A percentile compares a stretch with the other conserved stretches of the same genome.
Evolutionary conservation across 2,329 filamentous ascomycete species (phyloP).

Genomic region (Coniochaeta sp.): DNA sequence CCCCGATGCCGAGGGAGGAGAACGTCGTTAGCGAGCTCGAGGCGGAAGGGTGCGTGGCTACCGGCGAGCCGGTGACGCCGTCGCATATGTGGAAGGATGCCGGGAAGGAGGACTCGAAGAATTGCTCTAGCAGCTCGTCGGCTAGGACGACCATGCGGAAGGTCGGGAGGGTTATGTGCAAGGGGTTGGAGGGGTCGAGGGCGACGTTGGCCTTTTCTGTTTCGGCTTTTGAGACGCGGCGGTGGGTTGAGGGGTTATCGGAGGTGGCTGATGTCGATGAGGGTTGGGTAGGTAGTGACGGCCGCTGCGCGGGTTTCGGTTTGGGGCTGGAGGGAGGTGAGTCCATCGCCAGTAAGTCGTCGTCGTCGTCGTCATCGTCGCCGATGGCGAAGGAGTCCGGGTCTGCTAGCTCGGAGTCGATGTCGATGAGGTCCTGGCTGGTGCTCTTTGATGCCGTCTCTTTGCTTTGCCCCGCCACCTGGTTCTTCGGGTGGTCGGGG

Average conservation of each 20-base stretch:
- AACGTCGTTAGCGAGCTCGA: constrained; percentile 72
- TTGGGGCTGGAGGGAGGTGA: constrained; percentile 35
- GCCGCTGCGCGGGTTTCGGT: constrained; percentile 25
- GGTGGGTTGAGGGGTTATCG: constrained; percentile 21
- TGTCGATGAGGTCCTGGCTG: constrained; percentile 1
- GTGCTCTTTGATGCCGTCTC: constrained; percentile 13
- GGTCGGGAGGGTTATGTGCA: constrained; percentile 93
- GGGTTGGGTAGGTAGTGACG: constrained; percentile 7
- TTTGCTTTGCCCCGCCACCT: constrained; percentile 26
- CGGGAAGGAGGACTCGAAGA: constrained; percentile 94
- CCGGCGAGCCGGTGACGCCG: too few species aligned
- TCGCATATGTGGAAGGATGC: constrained; percentile 86
- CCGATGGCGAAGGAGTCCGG: constrained; percentile 64
- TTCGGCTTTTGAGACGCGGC: constrained; percentile 53
- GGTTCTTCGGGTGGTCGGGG: constrained; percentile 68
- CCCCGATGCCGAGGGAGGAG: constrained; percentile 58
- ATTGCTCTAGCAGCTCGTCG: constrained; percentile 90
- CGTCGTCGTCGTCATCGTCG: constrained; percentile 58
- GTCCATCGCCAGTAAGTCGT: constrained; percentile 56
- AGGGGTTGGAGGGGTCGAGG: constrained; percentile 83
- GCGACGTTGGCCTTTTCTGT: constrained; percentile 80
- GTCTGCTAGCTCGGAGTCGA: constrained; percentile 23
- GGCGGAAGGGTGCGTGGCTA: too few species aligned
- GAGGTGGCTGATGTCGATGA: constrained; percentile 11
- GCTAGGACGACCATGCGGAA: constrained; percentile 98